A percentile compares a stretch with the other conserved stretches of the same genome.
Evolutionary conservation across 192 early-diverging fungal genomes (phyloP).

Genomic region (Allomyces javanicus): DNA sequence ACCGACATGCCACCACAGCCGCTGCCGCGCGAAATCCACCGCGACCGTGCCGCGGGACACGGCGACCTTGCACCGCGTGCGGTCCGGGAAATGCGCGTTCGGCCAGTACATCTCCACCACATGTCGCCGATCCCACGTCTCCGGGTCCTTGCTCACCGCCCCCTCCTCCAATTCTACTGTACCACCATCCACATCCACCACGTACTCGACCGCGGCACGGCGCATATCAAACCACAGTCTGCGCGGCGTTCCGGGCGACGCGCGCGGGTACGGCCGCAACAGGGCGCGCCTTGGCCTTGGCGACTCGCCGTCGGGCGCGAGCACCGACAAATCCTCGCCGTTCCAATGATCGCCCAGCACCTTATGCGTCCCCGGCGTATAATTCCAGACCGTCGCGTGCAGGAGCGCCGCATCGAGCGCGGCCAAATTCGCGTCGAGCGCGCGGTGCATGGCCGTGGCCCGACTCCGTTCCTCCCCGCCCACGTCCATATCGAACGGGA

Average conservation of each 20-base stretch:
- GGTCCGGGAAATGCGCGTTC: background rate
- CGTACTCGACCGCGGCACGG: background rate
- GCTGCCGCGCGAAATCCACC: background rate
- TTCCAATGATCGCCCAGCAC: slow-evolving; percentile 33
- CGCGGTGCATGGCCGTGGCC: slow-evolving; percentile 12
- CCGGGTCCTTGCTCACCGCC: too few species aligned
- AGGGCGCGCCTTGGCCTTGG: background rate
- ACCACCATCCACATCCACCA: background rate
- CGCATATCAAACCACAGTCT: background rate
- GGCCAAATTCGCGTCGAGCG: slow-evolving; percentile 28
- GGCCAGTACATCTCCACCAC: background rate
- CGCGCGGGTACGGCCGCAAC: background rate
- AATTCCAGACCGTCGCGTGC: slow-evolving; percentile 32
- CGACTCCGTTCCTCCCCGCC: slow-evolving; percentile 5
- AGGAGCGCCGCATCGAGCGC: slow-evolving; percentile 22
- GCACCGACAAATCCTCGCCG: slow-evolving; percentile 27
- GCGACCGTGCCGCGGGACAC: background rate
- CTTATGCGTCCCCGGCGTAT: slow-evolving; percentile 25
- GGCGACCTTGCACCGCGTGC: background rate
- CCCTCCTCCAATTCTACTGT: background rate
- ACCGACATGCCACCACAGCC: background rate
- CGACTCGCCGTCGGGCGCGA: background rate
- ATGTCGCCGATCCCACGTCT: background rate
- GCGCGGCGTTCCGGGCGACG: background rate
- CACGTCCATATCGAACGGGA: slow-evolving; percentile 29